Conservation (phyloP, 441 rosid species). For the Gossypium aridum region DNA sequence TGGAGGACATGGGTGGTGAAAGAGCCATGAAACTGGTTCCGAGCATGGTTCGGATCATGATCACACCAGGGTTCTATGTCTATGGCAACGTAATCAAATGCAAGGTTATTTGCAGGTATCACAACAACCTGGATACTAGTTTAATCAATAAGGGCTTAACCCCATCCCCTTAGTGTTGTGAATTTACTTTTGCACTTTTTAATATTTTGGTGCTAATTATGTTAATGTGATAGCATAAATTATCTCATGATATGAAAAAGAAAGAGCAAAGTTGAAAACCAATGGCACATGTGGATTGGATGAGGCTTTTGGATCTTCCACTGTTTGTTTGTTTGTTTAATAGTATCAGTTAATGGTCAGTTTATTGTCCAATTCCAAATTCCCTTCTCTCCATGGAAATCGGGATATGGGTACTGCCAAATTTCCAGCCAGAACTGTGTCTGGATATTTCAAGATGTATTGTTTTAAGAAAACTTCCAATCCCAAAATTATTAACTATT, state of each 20-base stretch:
- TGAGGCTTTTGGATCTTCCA: constrained; percentile 17
- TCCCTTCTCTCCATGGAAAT: background rate
- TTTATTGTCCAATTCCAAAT: background rate
- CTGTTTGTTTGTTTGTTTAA: background rate
- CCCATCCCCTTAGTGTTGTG: constrained; percentile 23
- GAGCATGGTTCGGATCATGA: constrained; percentile 63
- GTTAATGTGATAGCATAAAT: constrained; percentile 13
- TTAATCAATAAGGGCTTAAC: constrained; percentile 22
- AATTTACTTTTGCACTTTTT: constrained; percentile 2
- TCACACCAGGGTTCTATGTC: constrained; percentile 91
- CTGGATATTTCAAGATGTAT: too few relatives aligned
- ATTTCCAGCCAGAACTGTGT: too few relatives aligned
- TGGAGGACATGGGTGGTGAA: constrained; percentile 85
- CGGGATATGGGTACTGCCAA: constrained; percentile 10
- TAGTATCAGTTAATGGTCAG: background rate
- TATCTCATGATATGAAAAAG: background rate
- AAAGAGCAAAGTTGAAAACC: constrained; percentile 11
- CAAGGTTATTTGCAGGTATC: constrained; percentile 78
- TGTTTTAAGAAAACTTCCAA: background rate
- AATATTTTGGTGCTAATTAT: background rate
- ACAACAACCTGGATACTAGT: constrained; percentile 17
- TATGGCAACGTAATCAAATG: constrained; percentile 77
- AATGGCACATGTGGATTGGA: background rate
- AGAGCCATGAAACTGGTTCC: constrained; percentile 50
- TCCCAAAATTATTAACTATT: background rate